These are phyloP conservation scores for Lactarius hengduanensis DNA, from an alignment of 768 basidiomycete species.

Conservation along the genomic window DNA sequence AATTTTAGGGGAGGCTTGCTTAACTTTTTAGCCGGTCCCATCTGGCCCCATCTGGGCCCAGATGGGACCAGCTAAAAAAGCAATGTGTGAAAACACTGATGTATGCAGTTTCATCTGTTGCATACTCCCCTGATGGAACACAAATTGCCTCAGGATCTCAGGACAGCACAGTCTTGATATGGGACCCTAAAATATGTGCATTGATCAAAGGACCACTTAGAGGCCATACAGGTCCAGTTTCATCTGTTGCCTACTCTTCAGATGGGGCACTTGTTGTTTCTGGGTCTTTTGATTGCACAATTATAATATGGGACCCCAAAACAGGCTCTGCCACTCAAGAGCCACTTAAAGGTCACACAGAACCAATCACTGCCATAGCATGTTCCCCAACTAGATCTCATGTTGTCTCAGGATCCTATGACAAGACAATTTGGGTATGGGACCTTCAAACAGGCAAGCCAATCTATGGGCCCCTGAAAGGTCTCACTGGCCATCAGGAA, in stretches of 20 bases:
- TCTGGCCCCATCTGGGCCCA: too few species aligned
- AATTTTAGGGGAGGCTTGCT: too few species aligned
- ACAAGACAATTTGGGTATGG: not conserved
- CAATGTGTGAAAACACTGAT: too few species aligned
- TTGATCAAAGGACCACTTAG: not conserved
- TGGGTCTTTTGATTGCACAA: not conserved
- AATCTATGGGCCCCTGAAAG: not conserved
- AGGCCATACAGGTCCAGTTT: not conserved
- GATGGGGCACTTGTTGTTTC: not conserved
- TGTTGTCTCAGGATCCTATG: not conserved
- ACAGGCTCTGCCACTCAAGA: not conserved
- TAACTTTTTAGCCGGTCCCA: too few species aligned
- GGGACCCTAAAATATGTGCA: not conserved
- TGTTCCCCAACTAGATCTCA: not conserved
- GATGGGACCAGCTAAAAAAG: too few species aligned
- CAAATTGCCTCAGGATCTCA: not conserved
- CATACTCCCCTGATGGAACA: not conserved
- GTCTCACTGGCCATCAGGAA: not conserved
- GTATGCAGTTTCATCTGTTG: not conserved
- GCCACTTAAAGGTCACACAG: not conserved
- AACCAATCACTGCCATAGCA: not conserved
- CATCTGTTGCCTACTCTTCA: not conserved
- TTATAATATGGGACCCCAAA: not conserved
- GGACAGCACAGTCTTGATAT: not conserved
- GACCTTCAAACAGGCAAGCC: not conserved